Conservation (phyloP, 805 yeast species). For the Candida boleticola region DNA sequence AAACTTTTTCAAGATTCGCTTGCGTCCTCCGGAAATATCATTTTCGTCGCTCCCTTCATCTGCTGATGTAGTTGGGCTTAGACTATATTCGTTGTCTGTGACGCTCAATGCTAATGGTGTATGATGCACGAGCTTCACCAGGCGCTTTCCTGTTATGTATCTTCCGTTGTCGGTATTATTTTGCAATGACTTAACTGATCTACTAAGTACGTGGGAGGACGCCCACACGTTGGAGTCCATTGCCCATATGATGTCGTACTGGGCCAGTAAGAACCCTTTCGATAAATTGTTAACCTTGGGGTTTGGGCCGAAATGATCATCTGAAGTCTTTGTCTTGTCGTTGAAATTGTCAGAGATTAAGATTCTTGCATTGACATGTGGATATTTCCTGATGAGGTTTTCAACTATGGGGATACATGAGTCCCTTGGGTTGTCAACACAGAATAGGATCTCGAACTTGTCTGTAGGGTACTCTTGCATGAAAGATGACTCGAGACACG, state of each 20-base stretch:
- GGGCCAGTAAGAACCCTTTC: constrained; percentile 71
- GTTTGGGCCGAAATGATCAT: constrained; percentile 70
- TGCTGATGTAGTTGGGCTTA: constrained; percentile 13
- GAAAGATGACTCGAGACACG: constrained; percentile 67
- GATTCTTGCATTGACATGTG: constrained; percentile 56
- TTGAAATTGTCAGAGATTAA: constrained; percentile 35
- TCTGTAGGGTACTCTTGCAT: constrained; percentile 62
- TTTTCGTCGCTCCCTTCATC: constrained; percentile 1
- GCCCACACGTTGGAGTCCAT: constrained; percentile 87
- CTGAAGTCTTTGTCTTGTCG: constrained; percentile 21
- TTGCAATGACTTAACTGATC: constrained; percentile 57
- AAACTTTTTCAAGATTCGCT: constrained; percentile 21
- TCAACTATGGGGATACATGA: constrained; percentile 61
- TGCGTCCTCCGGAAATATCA: neutral
- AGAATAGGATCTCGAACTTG: constrained; percentile 68
- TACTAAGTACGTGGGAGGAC: constrained; percentile 55
- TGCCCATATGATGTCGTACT: constrained; percentile 76
- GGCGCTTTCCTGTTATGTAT: constrained; percentile 25
- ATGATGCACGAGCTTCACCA: constrained; percentile 76
- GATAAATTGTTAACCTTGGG: constrained; percentile 86
- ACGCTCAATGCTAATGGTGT: constrained; percentile 64
- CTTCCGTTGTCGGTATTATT: constrained; percentile 53
- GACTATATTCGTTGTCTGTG: constrained; percentile 23
- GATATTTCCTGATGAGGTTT: constrained; percentile 49
- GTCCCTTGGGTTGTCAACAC: constrained; percentile 65